Conservation (phyloP, 2,329 filamentous ascomycete species). For the Nothophoma quercina region DNA sequence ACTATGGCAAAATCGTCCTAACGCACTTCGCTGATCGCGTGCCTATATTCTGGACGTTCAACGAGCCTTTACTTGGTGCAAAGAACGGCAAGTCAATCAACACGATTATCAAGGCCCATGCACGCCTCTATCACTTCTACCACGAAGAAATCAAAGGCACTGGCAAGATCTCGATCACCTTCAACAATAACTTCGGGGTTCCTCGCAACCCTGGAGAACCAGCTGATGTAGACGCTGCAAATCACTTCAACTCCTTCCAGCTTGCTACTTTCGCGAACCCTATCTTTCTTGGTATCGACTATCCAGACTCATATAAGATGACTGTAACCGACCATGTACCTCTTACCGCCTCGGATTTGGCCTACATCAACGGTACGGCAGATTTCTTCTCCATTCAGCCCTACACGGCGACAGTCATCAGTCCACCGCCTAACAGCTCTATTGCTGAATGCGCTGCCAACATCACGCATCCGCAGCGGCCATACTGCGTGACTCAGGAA, state of each 20-base stretch:
- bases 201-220: slow-evolving; percentile 49
- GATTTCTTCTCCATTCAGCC: slow-evolving; percentile 67
- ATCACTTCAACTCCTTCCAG: slow-evolving; percentile 54
- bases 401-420: slow-evolving; percentile 65
- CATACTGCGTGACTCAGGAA: slow-evolving; percentile 62
- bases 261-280: slow-evolving; percentile 61
- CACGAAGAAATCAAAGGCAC: slow-evolving; percentile 61
- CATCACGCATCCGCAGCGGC: slow-evolving; percentile 55
- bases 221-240: slow-evolving; percentile 55
- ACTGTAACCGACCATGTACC: slow-evolving; percentile 50
- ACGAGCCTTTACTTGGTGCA: slow-evolving; percentile 58
- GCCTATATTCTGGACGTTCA: slow-evolving; percentile 62
- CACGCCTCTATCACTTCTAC: slow-evolving; percentile 61
- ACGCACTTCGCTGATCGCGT: slow-evolving; percentile 61
- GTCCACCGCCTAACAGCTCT: slow-evolving; percentile 53
- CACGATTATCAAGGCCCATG: slow-evolving; percentile 54
- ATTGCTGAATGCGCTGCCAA: slow-evolving; percentile 60
- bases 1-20: slow-evolving; percentile 63
- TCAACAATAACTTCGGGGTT: slow-evolving; percentile 52
- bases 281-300: slow-evolving; percentile 61
- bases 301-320: slow-evolving; percentile 55
- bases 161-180: slow-evolving; percentile 60
- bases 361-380: slow-evolving; percentile 51
- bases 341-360: slow-evolving; percentile 58
- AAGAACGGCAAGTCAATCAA: slow-evolving; percentile 52